Evolutionary conservation across 768 basidiomycete genomes (phyloP), one percentile per base, ranked within the genome.

Genomic region (Amanita pallidorosea): DNA sequence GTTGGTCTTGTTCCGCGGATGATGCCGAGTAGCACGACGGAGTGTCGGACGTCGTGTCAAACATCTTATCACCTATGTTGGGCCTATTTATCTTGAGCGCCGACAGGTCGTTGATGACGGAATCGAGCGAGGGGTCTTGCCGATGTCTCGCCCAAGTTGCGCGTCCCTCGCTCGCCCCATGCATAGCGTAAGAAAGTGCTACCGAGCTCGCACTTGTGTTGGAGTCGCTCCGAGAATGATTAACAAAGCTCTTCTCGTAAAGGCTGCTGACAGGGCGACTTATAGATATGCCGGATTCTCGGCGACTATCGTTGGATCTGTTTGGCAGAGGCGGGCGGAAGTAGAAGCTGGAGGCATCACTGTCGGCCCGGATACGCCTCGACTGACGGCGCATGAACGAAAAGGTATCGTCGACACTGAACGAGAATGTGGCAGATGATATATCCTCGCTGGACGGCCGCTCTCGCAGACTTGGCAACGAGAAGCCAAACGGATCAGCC

Each of bases 31-130:
- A 86, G 0, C 84, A 68, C 0, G 71, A 61, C 23, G 88, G 69
- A 0, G 83, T 76, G 33, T 77, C 78, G 6, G 57, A 62, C 17
- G 59, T 61, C 11, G 72, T 80, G 34, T 85, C 81, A 55, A 91
- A 85, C 88, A 91, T 91, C 74, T 89, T 91, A 63, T 91, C 88
- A 1, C 88, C 88, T 3, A 90, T 61, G 2, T 81, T 85, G 2
- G 88, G 88, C 8, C 88, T 75, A 2, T 74, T 79, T 0, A 85
- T 63, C n/a, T 74, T 68, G 56, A 70, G 63, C 3, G 65, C 70
- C 8, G 84, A 81, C 54, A 75, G 76, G 42, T 85, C 80, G 56
- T 83, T 88, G 59, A 73, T 63, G 29, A 79, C 62, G 0, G 87
- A 89, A 54, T 89, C 87, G 1, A 74, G 60, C 0, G 85, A 87